phyloP scores from a whole-genome alignment of 2,329 filamentous ascomycete genomes.

The Aciculosporium take region DNA sequence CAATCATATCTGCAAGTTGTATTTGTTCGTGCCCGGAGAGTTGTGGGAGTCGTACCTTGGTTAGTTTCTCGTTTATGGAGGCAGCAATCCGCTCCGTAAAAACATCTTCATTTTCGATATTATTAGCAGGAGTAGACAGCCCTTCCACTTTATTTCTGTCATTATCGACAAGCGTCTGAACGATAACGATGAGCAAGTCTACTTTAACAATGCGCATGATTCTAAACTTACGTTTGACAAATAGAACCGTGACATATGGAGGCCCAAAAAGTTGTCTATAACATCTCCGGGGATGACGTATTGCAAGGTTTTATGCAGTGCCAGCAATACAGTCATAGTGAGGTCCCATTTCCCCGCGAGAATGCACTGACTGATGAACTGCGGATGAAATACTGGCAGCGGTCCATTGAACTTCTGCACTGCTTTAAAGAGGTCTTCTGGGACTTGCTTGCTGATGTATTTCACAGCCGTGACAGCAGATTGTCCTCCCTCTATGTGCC shows the following conservation, averaged over 20 bases:
- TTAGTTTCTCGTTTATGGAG: slow-evolving; percentile 63
- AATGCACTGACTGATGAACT: slow-evolving; percentile 77
- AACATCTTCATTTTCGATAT: slow-evolving; percentile 34
- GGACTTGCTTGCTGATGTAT: slow-evolving; percentile 34
- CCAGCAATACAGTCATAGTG: slow-evolving; percentile 59
- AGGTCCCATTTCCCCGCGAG: slow-evolving; percentile 60
- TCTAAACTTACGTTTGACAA: slow-evolving; percentile 1
- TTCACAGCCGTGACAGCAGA: slow-evolving; percentile 40
- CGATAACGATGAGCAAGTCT: not conserved
- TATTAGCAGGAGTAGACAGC: slow-evolving; percentile 25
- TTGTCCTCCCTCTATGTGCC: slow-evolving; percentile 52
- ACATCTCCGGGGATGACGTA: slow-evolving; percentile 70
- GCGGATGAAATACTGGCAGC: slow-evolving; percentile 81
- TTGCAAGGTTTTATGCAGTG: slow-evolving; percentile 62
- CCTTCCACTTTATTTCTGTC: slow-evolving; percentile 17
- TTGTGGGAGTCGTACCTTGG: slow-evolving; percentile 58
- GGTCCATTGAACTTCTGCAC: slow-evolving; percentile 77
- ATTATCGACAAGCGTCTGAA: not conserved
- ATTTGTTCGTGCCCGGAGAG: slow-evolving; percentile 79
- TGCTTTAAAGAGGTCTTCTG: slow-evolving; percentile 63
- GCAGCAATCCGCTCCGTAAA: slow-evolving; percentile 60
- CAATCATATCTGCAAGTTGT: slow-evolving; percentile 67
- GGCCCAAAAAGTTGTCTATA: slow-evolving; percentile 63
- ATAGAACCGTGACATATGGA: slow-evolving; percentile 16
- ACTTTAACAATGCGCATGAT: too few relatives aligned